A percentile compares a stretch with the other conserved stretches of the same genome.
phyloP scores from a whole-genome alignment of 108 stramenopile species.

The Hondaea fermentalgiana region DNA sequence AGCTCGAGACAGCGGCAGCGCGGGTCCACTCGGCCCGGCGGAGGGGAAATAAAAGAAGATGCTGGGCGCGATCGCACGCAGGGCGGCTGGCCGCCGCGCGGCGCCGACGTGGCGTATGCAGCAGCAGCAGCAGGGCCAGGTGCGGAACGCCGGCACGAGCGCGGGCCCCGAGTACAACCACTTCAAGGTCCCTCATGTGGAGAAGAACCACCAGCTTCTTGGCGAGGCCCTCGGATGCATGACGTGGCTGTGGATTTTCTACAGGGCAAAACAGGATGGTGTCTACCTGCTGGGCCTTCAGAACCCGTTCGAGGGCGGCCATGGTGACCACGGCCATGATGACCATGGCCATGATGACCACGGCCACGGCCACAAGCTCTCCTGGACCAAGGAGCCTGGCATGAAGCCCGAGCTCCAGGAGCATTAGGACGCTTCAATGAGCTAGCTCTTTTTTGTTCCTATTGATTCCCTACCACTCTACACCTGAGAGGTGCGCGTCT shows the following conservation, averaged over 20 bases:
- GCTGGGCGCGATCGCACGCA: background rate
- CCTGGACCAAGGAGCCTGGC: background rate
- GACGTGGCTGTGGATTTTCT: background rate
- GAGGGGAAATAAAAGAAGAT: too few relatives aligned
- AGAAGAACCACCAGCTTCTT: background rate
- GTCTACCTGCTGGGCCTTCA: background rate
- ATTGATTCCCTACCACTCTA: too few relatives aligned
- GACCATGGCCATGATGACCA: background rate
- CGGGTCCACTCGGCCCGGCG: too few relatives aligned
- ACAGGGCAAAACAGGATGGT: background rate
- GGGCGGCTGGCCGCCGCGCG: background rate
- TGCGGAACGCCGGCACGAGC: background rate
- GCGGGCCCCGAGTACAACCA: slow-evolving; percentile 9
- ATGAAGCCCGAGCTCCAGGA: background rate
- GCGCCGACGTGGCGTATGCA: background rate
- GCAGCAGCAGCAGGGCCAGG: background rate
- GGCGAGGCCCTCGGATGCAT: background rate
- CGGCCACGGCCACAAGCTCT: background rate
- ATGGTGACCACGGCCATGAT: background rate
- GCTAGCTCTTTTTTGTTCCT: too few relatives aligned
- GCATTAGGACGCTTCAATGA: too few relatives aligned
- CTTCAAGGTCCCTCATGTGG: background rate
- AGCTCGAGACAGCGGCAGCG: too few relatives aligned
- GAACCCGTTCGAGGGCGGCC: background rate
- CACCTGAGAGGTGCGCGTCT: too few relatives aligned